Evolutionary conservation across 1,284 basidiomycete species (phyloP), one percentile per base, ranked within the genome.

Genomic region (Rhodotorula sp.): DNA sequence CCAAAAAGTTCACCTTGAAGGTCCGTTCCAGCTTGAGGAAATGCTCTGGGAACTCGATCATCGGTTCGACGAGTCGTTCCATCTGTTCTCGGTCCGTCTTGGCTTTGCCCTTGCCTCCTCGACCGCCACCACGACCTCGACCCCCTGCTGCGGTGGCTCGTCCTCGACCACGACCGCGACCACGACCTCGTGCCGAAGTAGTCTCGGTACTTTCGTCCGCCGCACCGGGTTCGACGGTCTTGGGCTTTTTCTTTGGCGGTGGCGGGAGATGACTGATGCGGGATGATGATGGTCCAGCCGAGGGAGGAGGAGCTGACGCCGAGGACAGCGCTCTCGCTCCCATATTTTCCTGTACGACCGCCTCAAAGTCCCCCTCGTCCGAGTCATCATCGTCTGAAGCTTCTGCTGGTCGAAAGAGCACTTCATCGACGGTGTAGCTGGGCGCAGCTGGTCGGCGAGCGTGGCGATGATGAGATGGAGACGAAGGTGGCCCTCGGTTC

Each of bases 11-110:
- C 48, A 79, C 78, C 69, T 80, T 80, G 75, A 82, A 83, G 14
- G 79, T 79, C 76, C 80, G 78, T 71, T 83, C 81, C 15, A 83
- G 79, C 34, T 78, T 71, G 21, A 77, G 57, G 60, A 82, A 82
- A 63, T 82, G 82, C 14, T 80, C 77, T 7, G 82, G 82, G 77
- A 81, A 83, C 48, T 68, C 66, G 45, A 77, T 72, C 10, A 57
- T 67, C 34, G 72, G 64, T 15, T 71, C 62, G 48, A 74, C 73
- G n/a, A 64, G 54, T 28, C 68, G 62, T 47, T 72, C 71, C 60
- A 64, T 64, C 63, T 76, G 74, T 19, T 66, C 56, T 38, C 70
- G 70, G 1, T 34, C 64, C 47, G 62, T 69, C 18, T 38, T 54
- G 0, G 55, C 48, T 28, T 57, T 67, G 0, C 56, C 66, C 48